Percentiles rank a stretch among this genome's conserved stretches.
Conservation (phyloP, 225 moss, liverwort and hornwort genomes). For the Pleurozium schreberi region DNA sequence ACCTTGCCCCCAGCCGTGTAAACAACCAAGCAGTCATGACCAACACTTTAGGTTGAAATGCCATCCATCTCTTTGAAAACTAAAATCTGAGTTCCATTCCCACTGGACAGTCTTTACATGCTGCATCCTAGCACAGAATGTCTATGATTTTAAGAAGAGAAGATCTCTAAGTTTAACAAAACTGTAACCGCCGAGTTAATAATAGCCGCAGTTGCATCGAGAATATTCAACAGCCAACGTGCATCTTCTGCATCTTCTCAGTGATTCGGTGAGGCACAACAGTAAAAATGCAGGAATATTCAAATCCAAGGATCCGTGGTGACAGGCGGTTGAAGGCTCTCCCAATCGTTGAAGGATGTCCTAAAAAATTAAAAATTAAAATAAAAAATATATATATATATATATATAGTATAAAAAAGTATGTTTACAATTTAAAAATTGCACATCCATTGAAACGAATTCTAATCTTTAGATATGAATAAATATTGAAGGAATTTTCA, state of each 20-base stretch:
- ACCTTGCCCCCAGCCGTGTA: neutral
- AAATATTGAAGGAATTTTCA: neutral
- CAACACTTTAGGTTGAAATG: neutral
- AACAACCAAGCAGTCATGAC: neutral
- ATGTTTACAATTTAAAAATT: too few species aligned
- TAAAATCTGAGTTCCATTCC: neutral
- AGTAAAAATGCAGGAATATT: neutral
- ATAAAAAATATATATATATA: too few species aligned
- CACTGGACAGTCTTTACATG: neutral
- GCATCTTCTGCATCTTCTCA: neutral
- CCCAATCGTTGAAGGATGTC: neutral
- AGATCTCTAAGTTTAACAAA: conserved; percentile 5
- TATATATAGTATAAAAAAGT: too few species aligned
- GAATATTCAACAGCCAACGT: neutral
- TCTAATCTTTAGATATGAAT: neutral
- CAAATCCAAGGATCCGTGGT: neutral
- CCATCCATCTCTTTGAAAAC: neutral
- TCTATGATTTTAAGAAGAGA: neutral
- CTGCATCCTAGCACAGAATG: neutral
- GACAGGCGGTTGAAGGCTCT: neutral
- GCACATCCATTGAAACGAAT: too few species aligned
- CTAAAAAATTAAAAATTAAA: too few species aligned
- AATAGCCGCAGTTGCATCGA: neutral
- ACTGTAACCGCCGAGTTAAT: neutral
- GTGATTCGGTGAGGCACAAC: conserved; percentile 8